Evolutionary conservation across 2,329 filamentous ascomycete species (phyloP).

Genomic region (Penicillium sp.): DNA sequence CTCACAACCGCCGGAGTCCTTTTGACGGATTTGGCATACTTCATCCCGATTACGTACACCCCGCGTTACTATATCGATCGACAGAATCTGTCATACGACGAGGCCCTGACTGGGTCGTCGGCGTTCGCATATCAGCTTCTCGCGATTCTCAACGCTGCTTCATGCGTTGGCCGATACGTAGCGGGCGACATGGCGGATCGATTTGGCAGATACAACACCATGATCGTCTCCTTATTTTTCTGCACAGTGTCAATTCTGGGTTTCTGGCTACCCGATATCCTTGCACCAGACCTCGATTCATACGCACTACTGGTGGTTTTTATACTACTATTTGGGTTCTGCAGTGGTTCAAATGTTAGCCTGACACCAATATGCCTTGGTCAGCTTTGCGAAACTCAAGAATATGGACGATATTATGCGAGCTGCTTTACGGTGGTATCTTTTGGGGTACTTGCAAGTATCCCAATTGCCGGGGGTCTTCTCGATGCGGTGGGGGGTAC

Average conservation of each 20-base stretch:
- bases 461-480: background rate
- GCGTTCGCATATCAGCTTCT: constrained; percentile 18
- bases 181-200: constrained; percentile 71
- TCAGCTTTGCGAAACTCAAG: background rate
- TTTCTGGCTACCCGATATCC: background rate
- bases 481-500: background rate
- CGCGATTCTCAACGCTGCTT: background rate
- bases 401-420: background rate
- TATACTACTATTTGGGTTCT: background rate
- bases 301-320: background rate
- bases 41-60: background rate
- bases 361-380: background rate
- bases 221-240: constrained; percentile 60
- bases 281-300: background rate
- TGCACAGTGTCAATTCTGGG: constrained; percentile 37
- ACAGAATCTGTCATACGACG: background rate
- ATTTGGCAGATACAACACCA: constrained; percentile 73
- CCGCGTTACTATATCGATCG: background rate
- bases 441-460: background rate
- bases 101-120: background rate
- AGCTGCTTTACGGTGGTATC: background rate
- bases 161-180: constrained; percentile 61
- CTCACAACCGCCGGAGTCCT: background rate
- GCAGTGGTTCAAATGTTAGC: background rate
- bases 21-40: background rate